These are phyloP conservation scores for Amyloporia xantha DNA, from an alignment of 768 basidiomycete genomes.

Conservation along the genomic window DNA sequence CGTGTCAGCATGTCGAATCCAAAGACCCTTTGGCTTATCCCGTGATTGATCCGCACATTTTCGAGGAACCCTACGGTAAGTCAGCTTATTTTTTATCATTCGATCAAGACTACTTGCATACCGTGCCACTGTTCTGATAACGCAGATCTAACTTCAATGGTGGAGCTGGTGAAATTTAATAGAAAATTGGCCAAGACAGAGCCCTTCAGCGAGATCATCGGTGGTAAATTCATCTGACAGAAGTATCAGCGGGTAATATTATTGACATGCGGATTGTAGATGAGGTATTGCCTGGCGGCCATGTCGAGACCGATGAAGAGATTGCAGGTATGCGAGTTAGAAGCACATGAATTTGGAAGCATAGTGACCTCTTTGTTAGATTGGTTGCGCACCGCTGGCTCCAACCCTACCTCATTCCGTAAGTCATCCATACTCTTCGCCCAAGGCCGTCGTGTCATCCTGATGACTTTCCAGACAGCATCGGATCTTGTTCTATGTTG, in stretches of 20 bases:
- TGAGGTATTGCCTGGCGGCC: slow-evolving; percentile 26
- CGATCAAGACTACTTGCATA: too few species aligned
- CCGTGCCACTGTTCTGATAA: too few species aligned
- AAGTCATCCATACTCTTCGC: too few species aligned
- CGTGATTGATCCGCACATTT: slow-evolving; percentile 23
- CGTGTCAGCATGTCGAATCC: slow-evolving; percentile 21
- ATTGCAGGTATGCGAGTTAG: slow-evolving; percentile 6
- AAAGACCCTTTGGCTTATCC: slow-evolving; percentile 19
- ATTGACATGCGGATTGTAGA: background rate
- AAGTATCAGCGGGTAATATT: background rate
- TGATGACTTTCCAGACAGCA: background rate
- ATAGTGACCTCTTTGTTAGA: background rate
- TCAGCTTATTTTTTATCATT: background rate
- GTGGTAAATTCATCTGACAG: slow-evolving; percentile 8
- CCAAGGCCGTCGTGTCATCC: too few species aligned
- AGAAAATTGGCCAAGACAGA: slow-evolving; percentile 14
- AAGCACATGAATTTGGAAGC: background rate
- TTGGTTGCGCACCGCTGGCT: background rate
- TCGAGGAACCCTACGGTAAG: slow-evolving; percentile 21
- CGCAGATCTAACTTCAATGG: slow-evolving; percentile 17
- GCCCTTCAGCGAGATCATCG: slow-evolving; percentile 15
- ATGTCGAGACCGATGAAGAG: slow-evolving; percentile 23
- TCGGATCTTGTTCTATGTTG: slow-evolving; percentile 6
- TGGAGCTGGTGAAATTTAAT: slow-evolving; percentile 20
- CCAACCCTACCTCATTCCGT: too few species aligned